Base-by-base conservation (phyloP, 768 basidiomycete species). In the Fomitopsis serialis region DNA sequence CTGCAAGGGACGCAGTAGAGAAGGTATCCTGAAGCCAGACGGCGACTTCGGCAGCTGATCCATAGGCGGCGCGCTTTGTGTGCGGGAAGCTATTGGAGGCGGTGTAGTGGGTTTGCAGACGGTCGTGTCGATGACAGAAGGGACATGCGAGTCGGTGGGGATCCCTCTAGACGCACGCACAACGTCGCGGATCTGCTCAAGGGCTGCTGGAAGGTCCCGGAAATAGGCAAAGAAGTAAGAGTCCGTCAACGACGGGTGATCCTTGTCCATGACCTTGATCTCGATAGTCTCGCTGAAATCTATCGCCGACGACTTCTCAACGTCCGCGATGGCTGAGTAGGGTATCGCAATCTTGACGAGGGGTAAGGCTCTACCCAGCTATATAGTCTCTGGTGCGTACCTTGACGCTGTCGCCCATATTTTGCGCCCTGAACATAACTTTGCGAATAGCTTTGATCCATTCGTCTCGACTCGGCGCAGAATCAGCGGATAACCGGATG, bases 271-370 rank as follows among this genome's bases (percentile, higher is more conserved):
- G 12, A 94, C 92, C 70, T 93, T 93, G 58, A 98, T 80, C 72
- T 98, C 94, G 54, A 99, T 87, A 0, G 94, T 95, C 67, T 97
- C 94, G 57, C 92, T 94, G 64, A 98, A 98, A 65, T 98, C 96
- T 75, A 98, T 86, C 1, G 89, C 89, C 1, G 84, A 78, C 8
- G 90, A 89, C 63, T 83, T 84, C 55, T 96, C 94, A 25, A 98
- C 86, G 59, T 97, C 93, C 45, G 93, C 69, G 55, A 99, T 82
- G 4, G 84, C 81, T 15, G 92, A 86, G 60, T 98, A 92, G 0
- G 96, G 97, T 47, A 99, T 92, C 25, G 94, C 92, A 63, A 99
- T 93, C 91, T 84, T 32, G 6, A 5, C 29, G 11, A 57, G 1
- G 13, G 43, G 48, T 15, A 19, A 40, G 37, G 15, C 37, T 21